Base-by-base conservation (phyloP, 1,284 basidiomycete genomes). In the Trichosporon sp. region DNA sequence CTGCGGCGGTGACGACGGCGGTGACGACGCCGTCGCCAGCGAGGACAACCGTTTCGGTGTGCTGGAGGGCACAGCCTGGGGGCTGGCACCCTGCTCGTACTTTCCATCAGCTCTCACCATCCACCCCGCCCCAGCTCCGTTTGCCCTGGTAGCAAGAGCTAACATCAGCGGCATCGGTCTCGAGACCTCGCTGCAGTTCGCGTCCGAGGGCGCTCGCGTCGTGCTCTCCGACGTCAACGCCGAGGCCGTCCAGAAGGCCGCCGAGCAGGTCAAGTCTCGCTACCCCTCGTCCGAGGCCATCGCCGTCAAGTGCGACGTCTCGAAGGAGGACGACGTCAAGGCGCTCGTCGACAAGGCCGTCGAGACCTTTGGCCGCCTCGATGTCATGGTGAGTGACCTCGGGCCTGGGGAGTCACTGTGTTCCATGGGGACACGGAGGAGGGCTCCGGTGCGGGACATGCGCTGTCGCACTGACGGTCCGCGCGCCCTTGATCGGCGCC, bases 171-270 rank as follows among this genome's bases (percentile, higher is more conserved):
- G 95, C 13, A 97, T 98, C 81, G 95, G 95, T 47, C 88, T 97
- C 70, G 94, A 98, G 85, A 91, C 93, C 0, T 90, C 93, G 23
- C 86, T 97, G 72, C 88, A 98, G 68, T 98, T 98, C 81, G 95
- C 95, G 5, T 87, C 88, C 69, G 95, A 98, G 81, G 95, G 95
- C 62, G 93, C 93, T 15, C 88, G 89, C 76, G 89, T 98, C 73
- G 82, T 97, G 56, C 87, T 96, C 56, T 90, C 90, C 21, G 95
- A 98, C 81, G 89, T 98, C 82, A 96, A 95, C 83, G 77, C 90
- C 29, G 85, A 86, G 51, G 90, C 89, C 12, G 93, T 89, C n/a
- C 85, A 92, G 78, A 89, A 87, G 70, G 90, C 87, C 2, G 90
- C 88, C 23, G 86, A 86, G 34, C 82, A 90, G 62, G 89, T 98